These are phyloP conservation scores for Termitomyces sp. DNA, from an alignment of 768 basidiomycete genomes.

Conservation along the genomic window DNA sequence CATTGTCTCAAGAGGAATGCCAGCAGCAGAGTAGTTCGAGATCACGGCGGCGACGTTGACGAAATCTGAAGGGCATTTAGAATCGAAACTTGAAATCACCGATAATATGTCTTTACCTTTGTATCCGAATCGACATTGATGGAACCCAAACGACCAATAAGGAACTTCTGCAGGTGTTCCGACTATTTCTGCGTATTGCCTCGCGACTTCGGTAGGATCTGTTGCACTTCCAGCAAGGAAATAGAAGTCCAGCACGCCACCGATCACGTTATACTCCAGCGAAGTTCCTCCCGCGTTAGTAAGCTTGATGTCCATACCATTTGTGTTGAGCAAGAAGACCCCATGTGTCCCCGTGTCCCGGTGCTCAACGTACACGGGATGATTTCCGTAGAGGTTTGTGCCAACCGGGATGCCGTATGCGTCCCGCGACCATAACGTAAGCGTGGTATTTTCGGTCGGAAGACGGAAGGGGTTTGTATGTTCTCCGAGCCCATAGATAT, in stretches of 20 bases:
- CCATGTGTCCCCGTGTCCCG: slow-evolving; percentile 62
- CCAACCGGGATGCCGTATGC: slow-evolving; percentile 51
- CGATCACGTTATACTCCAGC: slow-evolving; percentile 74
- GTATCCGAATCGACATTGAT: slow-evolving; percentile 72
- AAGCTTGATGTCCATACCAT: slow-evolving; percentile 77
- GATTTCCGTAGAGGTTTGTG: slow-evolving; percentile 67
- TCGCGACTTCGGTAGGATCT: slow-evolving; percentile 51
- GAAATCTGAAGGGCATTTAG: slow-evolving; percentile 36
- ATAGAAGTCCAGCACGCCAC: slow-evolving; percentile 74
- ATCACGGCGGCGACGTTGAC: slow-evolving; percentile 60
- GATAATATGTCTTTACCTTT: slow-evolving; percentile 32
- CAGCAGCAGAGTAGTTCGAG: slow-evolving; percentile 51
- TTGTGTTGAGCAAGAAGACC: slow-evolving; percentile 63
- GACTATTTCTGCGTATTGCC: slow-evolving; percentile 65
- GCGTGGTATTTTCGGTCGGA: slow-evolving; percentile 36
- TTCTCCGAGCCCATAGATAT: slow-evolving; percentile 78
- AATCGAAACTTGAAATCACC: neutral
- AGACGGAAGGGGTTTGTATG: slow-evolving; percentile 64
- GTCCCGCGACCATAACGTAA: slow-evolving; percentile 63
- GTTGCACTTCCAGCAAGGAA: slow-evolving; percentile 65
- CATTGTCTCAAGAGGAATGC: slow-evolving; percentile 72
- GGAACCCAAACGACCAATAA: slow-evolving; percentile 69
- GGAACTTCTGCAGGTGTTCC: slow-evolving; percentile 69
- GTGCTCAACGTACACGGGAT: slow-evolving; percentile 72
- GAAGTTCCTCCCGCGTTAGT: slow-evolving; percentile 34